These are phyloP conservation scores for Eucalyptus regnans DNA, from an alignment of 345 rosid species.

Conservation along the genomic window DNA sequence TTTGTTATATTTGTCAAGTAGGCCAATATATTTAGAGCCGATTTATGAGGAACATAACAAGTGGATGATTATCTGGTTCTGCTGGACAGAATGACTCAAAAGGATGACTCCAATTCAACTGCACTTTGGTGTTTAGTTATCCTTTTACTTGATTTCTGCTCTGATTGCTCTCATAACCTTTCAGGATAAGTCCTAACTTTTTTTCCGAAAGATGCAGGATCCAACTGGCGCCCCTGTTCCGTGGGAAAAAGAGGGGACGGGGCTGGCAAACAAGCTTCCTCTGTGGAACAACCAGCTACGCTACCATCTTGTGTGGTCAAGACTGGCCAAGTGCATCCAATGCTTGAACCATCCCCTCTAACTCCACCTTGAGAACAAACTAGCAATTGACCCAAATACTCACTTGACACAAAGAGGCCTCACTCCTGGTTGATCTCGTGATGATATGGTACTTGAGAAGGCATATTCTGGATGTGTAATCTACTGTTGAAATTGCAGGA, in stretches of 20 bases:
- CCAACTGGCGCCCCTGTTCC: constrained; percentile 33
- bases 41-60: neutral
- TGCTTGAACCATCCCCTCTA: constrained; percentile 6
- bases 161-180: too few relatives aligned
- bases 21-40: neutral
- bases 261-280: constrained; percentile 37
- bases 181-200: neutral
- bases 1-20: neutral
- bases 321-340: constrained; percentile 22
- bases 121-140: neutral
- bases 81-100: neutral
- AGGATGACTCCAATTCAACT: neutral
- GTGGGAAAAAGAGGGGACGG: constrained; percentile 37
- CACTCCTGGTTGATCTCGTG: too few relatives aligned
- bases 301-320: constrained; percentile 39
- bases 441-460: too few relatives aligned
- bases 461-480: too few relatives aligned
- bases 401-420: constrained; percentile 9
- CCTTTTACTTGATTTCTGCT: neutral
- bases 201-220: constrained; percentile 25
- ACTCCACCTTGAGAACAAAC: constrained; percentile 48
- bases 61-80: neutral
- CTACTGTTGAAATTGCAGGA: too few relatives aligned
- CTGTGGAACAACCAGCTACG: constrained; percentile 17
- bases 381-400: constrained; percentile 12